A percentile compares a stretch with the other conserved stretches of the same genome.
These are phyloP conservation scores for Neurospora sp. DNA, from an alignment of 495 filamentous ascomycete species.

Conservation along the genomic window DNA sequence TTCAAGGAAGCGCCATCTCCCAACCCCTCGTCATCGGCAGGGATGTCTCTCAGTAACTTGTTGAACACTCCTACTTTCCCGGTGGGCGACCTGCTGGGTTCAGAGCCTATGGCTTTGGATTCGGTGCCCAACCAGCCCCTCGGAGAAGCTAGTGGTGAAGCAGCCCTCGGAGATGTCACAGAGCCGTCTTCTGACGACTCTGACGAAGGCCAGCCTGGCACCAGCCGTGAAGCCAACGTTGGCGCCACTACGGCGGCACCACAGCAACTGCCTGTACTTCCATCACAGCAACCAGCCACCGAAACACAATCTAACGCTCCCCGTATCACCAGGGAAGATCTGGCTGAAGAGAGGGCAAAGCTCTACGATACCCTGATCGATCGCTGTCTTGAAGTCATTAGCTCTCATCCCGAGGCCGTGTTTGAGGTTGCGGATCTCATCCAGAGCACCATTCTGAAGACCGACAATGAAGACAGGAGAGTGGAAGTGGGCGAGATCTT, in stretches of 20 bases:
- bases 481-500: conserved; percentile 74
- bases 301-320: not conserved
- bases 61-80: not conserved
- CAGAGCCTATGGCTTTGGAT: conserved; percentile 25
- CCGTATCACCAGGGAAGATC: conserved; percentile 59
- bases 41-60: conserved; percentile 3
- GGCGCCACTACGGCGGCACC: not conserved
- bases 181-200: conserved; percentile 17
- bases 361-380: conserved; percentile 75
- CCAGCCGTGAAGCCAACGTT: conserved; percentile 3
- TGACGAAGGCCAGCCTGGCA: conserved; percentile 8
- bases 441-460: conserved; percentile 60
- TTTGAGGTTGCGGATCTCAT: conserved; percentile 89
- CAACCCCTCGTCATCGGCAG: conserved; percentile 1
- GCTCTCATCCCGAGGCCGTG: conserved; percentile 76
- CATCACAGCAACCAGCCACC: conserved; percentile 1
- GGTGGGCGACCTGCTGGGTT: not conserved
- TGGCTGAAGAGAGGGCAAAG: conserved; percentile 65
- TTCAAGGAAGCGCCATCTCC: conserved; percentile 12
- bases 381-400: conserved; percentile 79
- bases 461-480: conserved; percentile 50
- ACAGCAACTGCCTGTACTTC: not conserved
- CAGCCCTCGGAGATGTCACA: conserved; percentile 8
- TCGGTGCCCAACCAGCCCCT: conserved; percentile 10
- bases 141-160: conserved; percentile 10